Evolutionary conservation across 768 basidiomycete species (phyloP), one percentile per base, ranked within the genome.

Genomic region (Trametes cubensis): DNA sequence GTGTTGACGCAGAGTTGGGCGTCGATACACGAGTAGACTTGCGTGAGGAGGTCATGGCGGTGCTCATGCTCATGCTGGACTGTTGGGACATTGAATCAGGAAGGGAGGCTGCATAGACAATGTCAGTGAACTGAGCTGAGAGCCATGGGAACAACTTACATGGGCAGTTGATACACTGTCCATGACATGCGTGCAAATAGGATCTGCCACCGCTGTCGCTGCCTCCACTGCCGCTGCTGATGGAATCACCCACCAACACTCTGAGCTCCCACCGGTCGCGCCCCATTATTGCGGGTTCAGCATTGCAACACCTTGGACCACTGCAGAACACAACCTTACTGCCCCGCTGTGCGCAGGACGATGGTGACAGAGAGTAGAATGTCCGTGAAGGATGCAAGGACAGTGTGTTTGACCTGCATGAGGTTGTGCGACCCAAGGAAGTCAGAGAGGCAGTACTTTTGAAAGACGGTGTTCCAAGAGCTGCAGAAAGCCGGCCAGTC

Each of bases 281-380:
- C 81, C 86, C 93, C 92, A 96, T 60, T 89, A 80, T 70, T 91
- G 87, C 0, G 94, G 94, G 70, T 95, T 95, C 38, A 95, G 79
- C 92, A 94, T 95, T 0, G 88, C 79, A 39, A 95, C 87, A 1
- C 94, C 94, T 59, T 88, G 89, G 4, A 87, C 92, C 2, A 92
- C 90, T 7, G 87, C 90, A 2, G 78, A 85, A 0, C 89, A 90
- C 87, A 4, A 81, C 85, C 60, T 71, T 83, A 6, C 80, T 75
- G 30, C 71, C 67, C 3, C n/a, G n/a, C n/a, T n/a, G 89, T 86
- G 15, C 91, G 86, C 0, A 96, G 96, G 2, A 98, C 95, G 72
- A 98, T 96, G 2, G 95, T 97, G 18, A 99, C 97, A 0, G 97
- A 96, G 0, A 98, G 79, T 0, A 99, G 85, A 1, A 94, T 83